These are phyloP conservation scores for Thinopyrum obtusiflorum DNA, from an alignment of 202 grass and related monocot species.

Conservation along the genomic window DNA sequence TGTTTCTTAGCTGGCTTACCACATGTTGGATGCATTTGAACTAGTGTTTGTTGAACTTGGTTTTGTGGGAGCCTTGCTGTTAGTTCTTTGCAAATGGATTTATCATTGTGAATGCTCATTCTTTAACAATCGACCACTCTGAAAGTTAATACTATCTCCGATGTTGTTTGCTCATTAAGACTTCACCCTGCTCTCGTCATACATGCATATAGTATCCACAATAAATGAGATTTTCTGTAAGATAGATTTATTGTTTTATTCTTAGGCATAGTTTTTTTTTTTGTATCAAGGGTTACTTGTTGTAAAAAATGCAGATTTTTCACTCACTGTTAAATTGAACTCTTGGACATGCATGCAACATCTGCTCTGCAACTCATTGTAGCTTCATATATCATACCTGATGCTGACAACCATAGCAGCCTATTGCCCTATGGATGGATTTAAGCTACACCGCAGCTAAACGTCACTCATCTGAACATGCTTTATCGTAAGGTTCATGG, in stretches of 20 bases:
- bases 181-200: not conserved
- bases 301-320: not conserved
- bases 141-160: not conserved
- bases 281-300: not conserved
- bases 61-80: not conserved
- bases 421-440: not conserved
- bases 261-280: not conserved
- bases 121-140: not conserved
- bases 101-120: not conserved
- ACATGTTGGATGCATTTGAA: not conserved
- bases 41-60: not conserved
- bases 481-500: conserved; percentile 1
- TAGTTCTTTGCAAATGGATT: not conserved
- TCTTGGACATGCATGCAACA: not conserved
- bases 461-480: not conserved
- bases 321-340: not conserved
- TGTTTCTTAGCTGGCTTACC: not conserved
- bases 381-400: not conserved
- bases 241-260: not conserved
- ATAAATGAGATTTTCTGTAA: not conserved
- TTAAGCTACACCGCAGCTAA: not conserved
- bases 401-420: not conserved
- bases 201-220: not conserved
- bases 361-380: not conserved
- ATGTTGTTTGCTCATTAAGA: conserved; percentile 10